A percentile compares a stretch with the other conserved stretches of the same genome.
Conservation (phyloP, 495 filamentous ascomycete species). For the Apiosordaria backusii region DNA sequence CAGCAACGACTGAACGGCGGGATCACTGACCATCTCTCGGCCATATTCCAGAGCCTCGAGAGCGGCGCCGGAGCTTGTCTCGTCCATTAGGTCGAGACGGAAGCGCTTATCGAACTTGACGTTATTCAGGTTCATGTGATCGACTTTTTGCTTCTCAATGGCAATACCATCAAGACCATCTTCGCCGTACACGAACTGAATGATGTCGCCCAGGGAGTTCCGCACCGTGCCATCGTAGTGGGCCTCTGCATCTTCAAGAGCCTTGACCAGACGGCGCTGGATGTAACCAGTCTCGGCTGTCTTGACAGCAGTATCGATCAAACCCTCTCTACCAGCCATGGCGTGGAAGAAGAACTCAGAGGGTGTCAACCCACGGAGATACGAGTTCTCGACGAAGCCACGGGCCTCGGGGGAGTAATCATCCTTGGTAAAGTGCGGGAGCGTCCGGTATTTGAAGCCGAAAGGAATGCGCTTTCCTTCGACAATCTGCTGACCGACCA, state of each 20-base stretch:
- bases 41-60: conserved; percentile 80
- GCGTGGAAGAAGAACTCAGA: conserved; percentile 99
- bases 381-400: conserved; percentile 99
- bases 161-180: conserved; percentile 87
- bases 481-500: conserved; percentile 95
- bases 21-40: conserved; percentile 79
- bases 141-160: conserved; percentile 89
- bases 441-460: conserved; percentile 95
- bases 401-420: conserved; percentile 96
- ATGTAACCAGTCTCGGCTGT: conserved; percentile 99
- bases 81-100: conserved; percentile 93
- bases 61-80: conserved; percentile 49
- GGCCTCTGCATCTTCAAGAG: conserved; percentile 93
- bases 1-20: conserved; percentile 75
- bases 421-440: conserved; percentile 98
- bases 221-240: conserved; percentile 97
- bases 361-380: conserved; percentile 90
- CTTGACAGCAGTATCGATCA: conserved; percentile 99
- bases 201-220: conserved; percentile 93
- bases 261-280: conserved; percentile 96
- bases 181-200: conserved; percentile 97
- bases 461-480: conserved; percentile 99
- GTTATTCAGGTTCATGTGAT: conserved; percentile 74
- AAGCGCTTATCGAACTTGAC: conserved; percentile 71
- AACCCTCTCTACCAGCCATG: conserved; percentile 99